Evolutionary conservation across 139 green algal genomes (phyloP).

Genomic region (Helicosporidium sp.): DNA sequence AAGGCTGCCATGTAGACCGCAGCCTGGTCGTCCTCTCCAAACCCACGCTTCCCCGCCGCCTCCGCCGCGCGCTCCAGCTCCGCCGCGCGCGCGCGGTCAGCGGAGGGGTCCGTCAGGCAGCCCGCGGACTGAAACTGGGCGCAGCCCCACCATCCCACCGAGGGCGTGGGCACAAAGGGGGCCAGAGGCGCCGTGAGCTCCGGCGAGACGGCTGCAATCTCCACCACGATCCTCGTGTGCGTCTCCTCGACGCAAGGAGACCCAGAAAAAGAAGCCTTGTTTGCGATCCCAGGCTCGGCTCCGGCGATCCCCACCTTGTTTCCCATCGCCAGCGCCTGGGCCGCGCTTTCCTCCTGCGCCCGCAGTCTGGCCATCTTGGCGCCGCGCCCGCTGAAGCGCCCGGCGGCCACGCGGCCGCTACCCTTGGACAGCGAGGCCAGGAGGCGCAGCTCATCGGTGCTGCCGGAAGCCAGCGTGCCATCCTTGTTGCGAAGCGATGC

Average conservation of each 20-base stretch:
- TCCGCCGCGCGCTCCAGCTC: not conserved
- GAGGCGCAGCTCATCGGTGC: slow-evolving; percentile 37
- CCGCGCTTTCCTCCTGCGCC: slow-evolving; percentile 24
- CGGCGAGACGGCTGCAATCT: too few species aligned
- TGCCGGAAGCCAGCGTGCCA: slow-evolving; percentile 32
- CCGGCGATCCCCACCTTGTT: too few species aligned
- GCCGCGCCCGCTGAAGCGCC: slow-evolving; percentile 39
- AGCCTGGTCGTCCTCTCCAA: not conserved
- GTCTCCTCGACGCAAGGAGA: too few species aligned
- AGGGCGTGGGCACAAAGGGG: not conserved
- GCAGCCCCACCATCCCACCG: not conserved
- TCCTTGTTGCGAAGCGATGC: slow-evolving; percentile 29
- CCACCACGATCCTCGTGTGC: too few species aligned
- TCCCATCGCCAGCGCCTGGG: slow-evolving; percentile 1
- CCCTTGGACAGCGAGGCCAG: slow-evolving; percentile 36
- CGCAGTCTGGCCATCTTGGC: slow-evolving; percentile 64
- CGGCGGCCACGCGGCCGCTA: slow-evolving; percentile 18
- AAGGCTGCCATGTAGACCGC: not conserved
- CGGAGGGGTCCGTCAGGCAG: too few species aligned
- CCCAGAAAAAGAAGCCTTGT: too few species aligned
- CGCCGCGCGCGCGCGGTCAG: too few species aligned
- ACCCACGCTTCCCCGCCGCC: not conserved
- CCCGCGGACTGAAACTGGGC: not conserved
- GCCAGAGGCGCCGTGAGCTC: too few species aligned
- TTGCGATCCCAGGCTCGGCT: not conserved